Evolutionary conservation across 1,284 basidiomycete genomes (phyloP).

Genomic region (Pseudozyma pruni): DNA sequence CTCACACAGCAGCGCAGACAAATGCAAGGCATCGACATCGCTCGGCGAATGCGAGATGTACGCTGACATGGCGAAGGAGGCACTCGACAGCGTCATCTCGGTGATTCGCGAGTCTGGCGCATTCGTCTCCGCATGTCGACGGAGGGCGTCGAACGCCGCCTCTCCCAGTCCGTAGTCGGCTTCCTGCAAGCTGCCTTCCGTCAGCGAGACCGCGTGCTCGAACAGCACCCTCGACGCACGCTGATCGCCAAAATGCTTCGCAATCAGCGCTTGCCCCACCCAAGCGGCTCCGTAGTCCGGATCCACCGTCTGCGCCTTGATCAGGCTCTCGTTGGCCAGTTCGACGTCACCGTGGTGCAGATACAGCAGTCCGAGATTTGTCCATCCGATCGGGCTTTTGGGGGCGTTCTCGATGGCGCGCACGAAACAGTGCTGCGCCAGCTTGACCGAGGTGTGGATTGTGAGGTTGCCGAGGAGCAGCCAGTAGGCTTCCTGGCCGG

Average conservation of each 20-base stretch:
- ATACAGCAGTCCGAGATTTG: slow-evolving; percentile 89
- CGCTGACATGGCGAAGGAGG: slow-evolving; percentile 82
- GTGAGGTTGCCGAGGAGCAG: slow-evolving; percentile 80
- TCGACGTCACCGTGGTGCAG: slow-evolving; percentile 82
- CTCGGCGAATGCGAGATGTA: slow-evolving; percentile 78
- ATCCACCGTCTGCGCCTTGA: slow-evolving; percentile 88
- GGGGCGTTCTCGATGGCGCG: slow-evolving; percentile 84
- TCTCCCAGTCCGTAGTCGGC: slow-evolving; percentile 84
- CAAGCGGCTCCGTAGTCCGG: slow-evolving; percentile 91
- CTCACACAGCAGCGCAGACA: slow-evolving; percentile 87
- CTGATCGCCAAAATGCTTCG: slow-evolving; percentile 75
- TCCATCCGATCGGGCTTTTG: slow-evolving; percentile 78
- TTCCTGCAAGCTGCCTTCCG: slow-evolving; percentile 77
- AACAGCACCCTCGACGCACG: slow-evolving; percentile 78
- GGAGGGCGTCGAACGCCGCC: slow-evolving; percentile 73
- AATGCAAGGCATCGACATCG: slow-evolving; percentile 82
- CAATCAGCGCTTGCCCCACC: slow-evolving; percentile 90
- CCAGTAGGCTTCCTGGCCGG: slow-evolving; percentile 83
- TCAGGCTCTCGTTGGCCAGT: slow-evolving; percentile 86
- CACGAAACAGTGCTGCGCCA: slow-evolving; percentile 91
- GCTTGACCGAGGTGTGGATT: slow-evolving; percentile 76
- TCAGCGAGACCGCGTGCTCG: slow-evolving; percentile 82
- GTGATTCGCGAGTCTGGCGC: slow-evolving; percentile 33
- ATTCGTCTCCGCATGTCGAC: slow-evolving; percentile 71
- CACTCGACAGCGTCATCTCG: slow-evolving; percentile 59